Evolutionary conservation across 23 red algal genomes (phyloP).

Genomic region (Agarophyton chilense): DNA sequence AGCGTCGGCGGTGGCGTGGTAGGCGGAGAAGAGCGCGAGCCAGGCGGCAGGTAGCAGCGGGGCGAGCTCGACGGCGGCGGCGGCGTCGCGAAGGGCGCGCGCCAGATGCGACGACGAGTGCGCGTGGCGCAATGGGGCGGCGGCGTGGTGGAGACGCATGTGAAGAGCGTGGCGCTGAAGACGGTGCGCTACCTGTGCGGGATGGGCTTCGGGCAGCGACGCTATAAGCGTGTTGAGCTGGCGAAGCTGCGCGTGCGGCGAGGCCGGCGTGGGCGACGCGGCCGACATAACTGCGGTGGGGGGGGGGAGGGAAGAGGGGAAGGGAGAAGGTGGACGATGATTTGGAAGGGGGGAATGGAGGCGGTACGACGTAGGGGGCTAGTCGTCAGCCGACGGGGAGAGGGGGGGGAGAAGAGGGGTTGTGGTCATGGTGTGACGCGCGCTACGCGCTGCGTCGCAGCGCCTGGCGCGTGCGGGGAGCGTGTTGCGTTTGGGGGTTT

Average conservation of each 20-base stretch:
- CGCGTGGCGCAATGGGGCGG: neutral
- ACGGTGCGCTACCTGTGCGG: neutral
- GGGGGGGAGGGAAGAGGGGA: neutral
- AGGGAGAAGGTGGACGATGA: neutral
- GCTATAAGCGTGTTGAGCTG: neutral
- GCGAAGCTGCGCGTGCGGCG: slow-evolving; percentile 2
- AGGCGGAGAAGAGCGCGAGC: slow-evolving; percentile 52
- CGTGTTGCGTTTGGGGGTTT: no score
- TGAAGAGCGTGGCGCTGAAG: neutral
- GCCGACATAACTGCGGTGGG: neutral
- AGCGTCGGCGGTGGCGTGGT: slow-evolving; percentile 18
- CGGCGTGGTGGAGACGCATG: neutral
- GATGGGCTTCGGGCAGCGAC: neutral
- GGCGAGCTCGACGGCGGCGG: neutral
- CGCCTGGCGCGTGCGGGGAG: no score
- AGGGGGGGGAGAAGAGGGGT: no score
- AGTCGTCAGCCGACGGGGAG: no score
- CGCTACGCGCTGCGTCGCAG: no score
- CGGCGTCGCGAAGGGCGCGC: slow-evolving; percentile 40
- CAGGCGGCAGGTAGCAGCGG: slow-evolving; percentile 54
- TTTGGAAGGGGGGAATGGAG: no score
- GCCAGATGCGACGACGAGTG: neutral
- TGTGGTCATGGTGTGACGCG: no score
- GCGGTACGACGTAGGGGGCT: no score
- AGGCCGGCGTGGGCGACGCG: neutral